A percentile compares a stretch with the other conserved stretches of the same genome.
phyloP scores from a whole-genome alignment of 768 basidiomycete species.

The Boletus rubropictus region DNA sequence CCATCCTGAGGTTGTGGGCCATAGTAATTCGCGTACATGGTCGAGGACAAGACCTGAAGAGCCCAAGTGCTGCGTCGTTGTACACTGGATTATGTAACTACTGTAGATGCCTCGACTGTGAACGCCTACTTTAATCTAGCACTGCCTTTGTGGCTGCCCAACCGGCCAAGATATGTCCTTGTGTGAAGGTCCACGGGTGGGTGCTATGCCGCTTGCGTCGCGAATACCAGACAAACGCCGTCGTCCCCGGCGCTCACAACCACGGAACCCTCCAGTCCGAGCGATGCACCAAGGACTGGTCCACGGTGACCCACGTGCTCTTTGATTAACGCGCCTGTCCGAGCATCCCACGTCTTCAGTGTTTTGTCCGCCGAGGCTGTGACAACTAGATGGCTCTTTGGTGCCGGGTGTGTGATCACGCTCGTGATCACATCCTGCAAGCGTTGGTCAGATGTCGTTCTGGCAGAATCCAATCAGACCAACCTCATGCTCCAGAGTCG shows the following conservation, averaged over 20 bases:
- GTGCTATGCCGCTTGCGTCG: constrained; percentile 39
- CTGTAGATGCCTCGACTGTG: too few relatives aligned
- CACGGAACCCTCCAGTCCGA: constrained; percentile 64
- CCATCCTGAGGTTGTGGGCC: constrained; percentile 17
- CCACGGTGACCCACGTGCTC: constrained; percentile 81
- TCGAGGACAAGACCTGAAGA: constrained; percentile 4
- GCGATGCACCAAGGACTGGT: constrained; percentile 66
- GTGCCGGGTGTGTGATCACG: constrained; percentile 66
- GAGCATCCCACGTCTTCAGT: constrained; percentile 88
- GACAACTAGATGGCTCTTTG: constrained; percentile 72
- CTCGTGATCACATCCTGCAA: constrained; percentile 82
- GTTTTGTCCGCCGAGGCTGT: constrained; percentile 85
- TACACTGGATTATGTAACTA: constrained; percentile 21
- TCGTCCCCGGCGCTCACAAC: constrained; percentile 91
- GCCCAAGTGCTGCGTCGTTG: neutral
- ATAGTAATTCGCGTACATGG: constrained; percentile 41
- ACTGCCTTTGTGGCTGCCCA: too few relatives aligned
- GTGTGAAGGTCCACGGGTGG: too few relatives aligned
- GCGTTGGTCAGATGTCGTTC: constrained; percentile 2
- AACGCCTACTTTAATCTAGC: too few relatives aligned
- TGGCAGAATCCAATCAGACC: constrained; percentile 16
- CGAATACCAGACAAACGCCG: constrained; percentile 77
- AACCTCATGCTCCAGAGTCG: constrained; percentile 79
- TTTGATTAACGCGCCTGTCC: constrained; percentile 71
- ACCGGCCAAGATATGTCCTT: too few relatives aligned